Conservation (phyloP, 2,329 filamentous ascomycete genomes). For the Dendrostoma leiphaemia region DNA sequence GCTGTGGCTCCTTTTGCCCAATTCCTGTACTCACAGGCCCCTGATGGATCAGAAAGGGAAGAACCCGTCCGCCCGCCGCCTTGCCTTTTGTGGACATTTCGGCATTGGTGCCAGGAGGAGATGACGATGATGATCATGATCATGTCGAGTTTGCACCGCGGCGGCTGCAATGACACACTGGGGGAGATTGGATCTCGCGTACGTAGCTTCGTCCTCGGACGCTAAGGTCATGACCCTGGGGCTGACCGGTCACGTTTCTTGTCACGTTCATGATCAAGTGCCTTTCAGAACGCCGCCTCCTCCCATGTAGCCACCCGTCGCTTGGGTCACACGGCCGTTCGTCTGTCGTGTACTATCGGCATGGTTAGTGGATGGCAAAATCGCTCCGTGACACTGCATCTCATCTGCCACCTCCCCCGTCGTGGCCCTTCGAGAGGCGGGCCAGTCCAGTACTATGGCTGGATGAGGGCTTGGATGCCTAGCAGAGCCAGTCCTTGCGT, state of each 20-base stretch:
- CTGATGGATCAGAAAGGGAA: not conserved
- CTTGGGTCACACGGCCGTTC: conserved; percentile 10
- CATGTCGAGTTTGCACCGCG: conserved; percentile 9
- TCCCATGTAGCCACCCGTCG: conserved; percentile 16
- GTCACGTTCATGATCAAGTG: conserved; percentile 19
- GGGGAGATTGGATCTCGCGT: conserved; percentile 14
- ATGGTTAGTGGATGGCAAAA: conserved; percentile 15
- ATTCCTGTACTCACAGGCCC: not conserved
- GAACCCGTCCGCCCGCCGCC: not conserved
- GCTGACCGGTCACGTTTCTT: conserved; percentile 19
- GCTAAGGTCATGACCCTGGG: conserved; percentile 7
- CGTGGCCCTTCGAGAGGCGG: not conserved
- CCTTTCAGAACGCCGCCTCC: conserved; percentile 17
- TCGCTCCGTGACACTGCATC: conserved; percentile 13
- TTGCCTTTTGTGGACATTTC: not conserved
- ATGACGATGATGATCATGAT: too few species aligned
- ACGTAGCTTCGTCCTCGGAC: conserved; percentile 10
- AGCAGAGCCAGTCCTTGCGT: not conserved
- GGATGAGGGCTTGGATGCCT: not conserved
- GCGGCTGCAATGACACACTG: conserved; percentile 20
- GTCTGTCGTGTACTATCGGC: conserved; percentile 14
- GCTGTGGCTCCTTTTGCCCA: not conserved
- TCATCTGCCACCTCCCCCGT: conserved; percentile 5
- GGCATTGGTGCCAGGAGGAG: not conserved
- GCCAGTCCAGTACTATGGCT: not conserved